Conservation (phyloP, 805 yeast genomes). For the Kluyveromyces siamensis region DNA sequence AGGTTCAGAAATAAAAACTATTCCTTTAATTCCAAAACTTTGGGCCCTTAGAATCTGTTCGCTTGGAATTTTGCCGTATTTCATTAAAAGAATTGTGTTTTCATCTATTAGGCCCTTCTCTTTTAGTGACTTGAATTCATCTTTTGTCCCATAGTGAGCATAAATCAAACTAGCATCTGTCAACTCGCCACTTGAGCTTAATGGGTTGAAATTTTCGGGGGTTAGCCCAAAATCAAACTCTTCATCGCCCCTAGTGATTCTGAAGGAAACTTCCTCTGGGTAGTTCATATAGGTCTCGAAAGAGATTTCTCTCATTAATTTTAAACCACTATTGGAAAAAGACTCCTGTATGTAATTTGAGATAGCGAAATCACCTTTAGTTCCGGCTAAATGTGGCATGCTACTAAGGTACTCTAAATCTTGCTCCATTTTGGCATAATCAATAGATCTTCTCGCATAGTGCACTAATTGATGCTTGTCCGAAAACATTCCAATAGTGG, state of each 20-base stretch:
- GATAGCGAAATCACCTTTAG: slow-evolving; percentile 72
- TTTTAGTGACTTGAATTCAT: slow-evolving; percentile 41
- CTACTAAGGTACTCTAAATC: slow-evolving; percentile 64
- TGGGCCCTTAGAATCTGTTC: slow-evolving; percentile 49
- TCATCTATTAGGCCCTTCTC: slow-evolving; percentile 32
- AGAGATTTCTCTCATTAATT: slow-evolving; percentile 32
- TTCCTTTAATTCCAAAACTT: slow-evolving; percentile 48
- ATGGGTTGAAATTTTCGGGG: slow-evolving; percentile 53
- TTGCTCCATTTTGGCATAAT: slow-evolving; percentile 48
- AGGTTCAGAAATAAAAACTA: slow-evolving; percentile 54
- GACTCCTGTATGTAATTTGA: slow-evolving; percentile 56
- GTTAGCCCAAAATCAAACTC: slow-evolving; percentile 21
- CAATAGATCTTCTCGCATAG: slow-evolving; percentile 44
- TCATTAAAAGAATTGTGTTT: slow-evolving; percentile 48
- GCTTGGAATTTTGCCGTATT: slow-evolving; percentile 46
- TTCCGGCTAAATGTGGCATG: slow-evolving; percentile 83
- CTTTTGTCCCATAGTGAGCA: slow-evolving; percentile 54
- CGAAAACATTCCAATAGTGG: slow-evolving; percentile 49
- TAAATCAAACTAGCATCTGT: slow-evolving; percentile 43
- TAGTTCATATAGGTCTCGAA: slow-evolving; percentile 55
- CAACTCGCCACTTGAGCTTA: slow-evolving; percentile 50
- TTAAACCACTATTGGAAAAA: slow-evolving; percentile 49
- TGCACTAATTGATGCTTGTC: slow-evolving; percentile 45
- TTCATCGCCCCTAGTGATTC: slow-evolving; percentile 19
- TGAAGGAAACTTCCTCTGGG: slow-evolving; percentile 36